Evolutionary conservation across 495 filamentous ascomycete species (phyloP).

Genomic region (Amphirosellinia nigrospora): DNA sequence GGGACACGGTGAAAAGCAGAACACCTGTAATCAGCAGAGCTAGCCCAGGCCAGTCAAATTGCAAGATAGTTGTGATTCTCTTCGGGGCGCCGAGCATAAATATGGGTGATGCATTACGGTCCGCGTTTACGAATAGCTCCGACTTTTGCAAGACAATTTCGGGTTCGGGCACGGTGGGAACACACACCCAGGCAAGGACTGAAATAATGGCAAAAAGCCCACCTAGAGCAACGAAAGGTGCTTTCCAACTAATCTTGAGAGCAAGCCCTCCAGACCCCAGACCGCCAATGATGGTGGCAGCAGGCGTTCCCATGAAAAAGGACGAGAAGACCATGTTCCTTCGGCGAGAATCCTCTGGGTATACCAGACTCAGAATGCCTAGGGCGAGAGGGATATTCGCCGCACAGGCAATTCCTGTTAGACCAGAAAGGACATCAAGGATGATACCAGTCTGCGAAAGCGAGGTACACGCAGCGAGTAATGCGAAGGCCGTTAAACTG

Average conservation of each 20-base stretch:
- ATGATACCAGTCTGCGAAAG: constrained; percentile 60
- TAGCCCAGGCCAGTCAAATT: constrained; percentile 45
- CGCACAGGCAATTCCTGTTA: constrained; percentile 65
- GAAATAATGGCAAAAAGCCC: constrained; percentile 50
- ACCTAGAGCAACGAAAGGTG: constrained; percentile 62
- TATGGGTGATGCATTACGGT: constrained; percentile 60
- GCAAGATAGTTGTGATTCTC: constrained; percentile 41
- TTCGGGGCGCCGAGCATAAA: constrained; percentile 56
- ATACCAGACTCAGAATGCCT: constrained; percentile 64
- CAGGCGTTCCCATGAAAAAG: constrained; percentile 67
- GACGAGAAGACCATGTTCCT: constrained; percentile 69
- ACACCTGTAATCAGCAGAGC: constrained; percentile 41
- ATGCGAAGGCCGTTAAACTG: constrained; percentile 60
- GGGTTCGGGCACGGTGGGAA: constrained; percentile 35
- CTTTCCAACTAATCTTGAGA: constrained; percentile 62
- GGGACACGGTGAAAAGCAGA: constrained; percentile 39
- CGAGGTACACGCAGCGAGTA: constrained; percentile 58
- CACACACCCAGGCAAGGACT: constrained; percentile 33
- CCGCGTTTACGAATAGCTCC: constrained; percentile 52
- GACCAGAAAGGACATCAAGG: constrained; percentile 63
- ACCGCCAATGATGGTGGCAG: constrained; percentile 66
- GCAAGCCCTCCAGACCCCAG: constrained; percentile 64
- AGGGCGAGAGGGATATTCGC: constrained; percentile 65
- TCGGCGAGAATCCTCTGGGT: constrained; percentile 55
- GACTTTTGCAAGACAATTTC: constrained; percentile 24